Evolutionary conservation across 257 asterid genomes (phyloP), one percentile per base, ranked within the genome.

Genomic region (Solanum raphanifolium): DNA sequence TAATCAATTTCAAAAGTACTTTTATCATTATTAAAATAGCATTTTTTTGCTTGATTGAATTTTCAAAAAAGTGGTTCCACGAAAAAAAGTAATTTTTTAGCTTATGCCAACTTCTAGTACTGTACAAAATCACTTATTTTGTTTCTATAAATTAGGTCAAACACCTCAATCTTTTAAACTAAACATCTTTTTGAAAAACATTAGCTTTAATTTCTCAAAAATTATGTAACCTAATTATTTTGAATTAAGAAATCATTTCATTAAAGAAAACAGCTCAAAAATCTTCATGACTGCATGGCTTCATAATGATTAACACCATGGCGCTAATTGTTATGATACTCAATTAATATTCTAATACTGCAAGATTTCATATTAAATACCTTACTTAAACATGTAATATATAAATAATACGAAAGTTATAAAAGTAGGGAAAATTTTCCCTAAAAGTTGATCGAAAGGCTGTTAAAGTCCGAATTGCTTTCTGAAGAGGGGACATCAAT

Each of bases 401-500:
- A 81, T 46, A 81, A 79, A 16, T 1, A 81, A 46, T 46, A 72
- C 34, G 90, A 89, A 88, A 88, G 82, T 74, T 32, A 72, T 72
- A 83, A 71, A 38, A 73, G 23, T 46, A 74, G 88, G 52, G 87
- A 85, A 87, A 90, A 82, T 16, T 90, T 89, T 81, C 18, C 76
- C 48, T 86, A 29, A 90, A 90, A 88, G 91, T 74, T 74, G 87
- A 88, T 89, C 68, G 83, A 78, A 92, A 90, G 73, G 92, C 92
- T 91, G 96, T 88, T 87, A 92, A 90, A 87, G 92, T 86, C 79
- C 16, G 62, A 68, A 88, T 71, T 89, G 87, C 89, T 89, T 91
- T 89, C 82, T 81, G 89, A 85, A 87, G 89, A 91, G 95, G 95
- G 92, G 92, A 93, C 95, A 93, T 85, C 84, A 87, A 31, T 82